Evolutionary conservation across 106 monocot species (phyloP), one percentile per base, ranked within the genome.

Genomic region (Acorus gramineus): DNA sequence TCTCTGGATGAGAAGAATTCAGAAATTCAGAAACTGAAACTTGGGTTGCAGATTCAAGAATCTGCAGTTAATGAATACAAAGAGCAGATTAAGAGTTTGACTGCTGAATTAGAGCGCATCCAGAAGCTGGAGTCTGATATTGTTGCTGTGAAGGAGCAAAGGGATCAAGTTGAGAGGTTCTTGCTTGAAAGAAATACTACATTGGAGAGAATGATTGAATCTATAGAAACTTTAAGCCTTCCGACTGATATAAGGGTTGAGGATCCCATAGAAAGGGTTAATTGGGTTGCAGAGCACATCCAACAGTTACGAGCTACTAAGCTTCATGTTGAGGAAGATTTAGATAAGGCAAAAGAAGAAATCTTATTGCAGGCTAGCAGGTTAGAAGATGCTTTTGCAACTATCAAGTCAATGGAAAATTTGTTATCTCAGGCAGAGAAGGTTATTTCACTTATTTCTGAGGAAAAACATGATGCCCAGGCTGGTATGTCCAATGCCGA

Each of bases 21-120:
- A 63, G 84, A 90, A 79, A 95, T 95, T 48, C 66, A 82, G 67
- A 86, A 73, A 51, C 68, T 87, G 56, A 90, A 84, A 66, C 60
- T 71, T 55, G 81, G 83, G 50, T 66, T 86, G 9, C 63, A 82
- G 59, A 66, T 64, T 53, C 82, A 79, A 12, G 80, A 88, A 69
- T 87, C 75, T 56, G 50, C 59, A 61, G 50, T 81, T 48, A 45
- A 5, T 62, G 79, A 94, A 68, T 72, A 61, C 42, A 76, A 69
- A 64, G 79, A 89, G 47, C 72, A 84, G 54, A 83, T 86, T 11
- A 71, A 77, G 10, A 62, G 13, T 52, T 45, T 89, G 11, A 81
- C 78, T 53, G 56, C 74, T 72, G 67, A 79, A 50, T 53, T 69
- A 60, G 69, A 79, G 53, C 78, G 69, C 8, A 42, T 72, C 59